Evolutionary conservation across 139 green algal species (phyloP), one percentile per base, ranked within the genome.

Genomic region (Prasinococcaceae sp.): DNA sequence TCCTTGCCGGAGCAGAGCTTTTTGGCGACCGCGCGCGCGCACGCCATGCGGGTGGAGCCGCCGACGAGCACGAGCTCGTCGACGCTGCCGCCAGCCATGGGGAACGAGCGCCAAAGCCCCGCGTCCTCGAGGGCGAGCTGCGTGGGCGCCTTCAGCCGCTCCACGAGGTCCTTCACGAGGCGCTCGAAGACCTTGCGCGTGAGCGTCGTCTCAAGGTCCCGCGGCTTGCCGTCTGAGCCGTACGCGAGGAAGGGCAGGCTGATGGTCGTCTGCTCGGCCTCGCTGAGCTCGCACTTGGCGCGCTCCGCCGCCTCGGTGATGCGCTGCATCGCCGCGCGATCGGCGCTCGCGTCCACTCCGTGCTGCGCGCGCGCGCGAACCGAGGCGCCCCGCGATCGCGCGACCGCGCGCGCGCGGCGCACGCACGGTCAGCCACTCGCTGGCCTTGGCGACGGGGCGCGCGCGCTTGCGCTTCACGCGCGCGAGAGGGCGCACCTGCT

Each of bases 231-330:
- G n/a, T n/a, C n/a, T n/a, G n/a, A n/a, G 30, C 85, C 85, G 6
- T 92, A 81, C 17, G 83, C 77, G 75, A 94, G 93, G 79, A 94
- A 94, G 53, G 85, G 85, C 61, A 94, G 70, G 32, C 10, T 38
- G 69, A 94, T 90, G 66, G 38, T 63, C 30, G 82, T 93, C 67
- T 85, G 72, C 24, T 47, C 56, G 26, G 79, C 52, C 24, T 61
- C 59, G 3, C 66, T 83, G 47, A 94, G 77, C 82, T 94, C 85
- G 28, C 90, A 88, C 81, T 94, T 94, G 58, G 85, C 85, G 79
- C 93, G 93, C 82, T 94, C 85, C n/a, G 82, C 83, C 16, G 85
- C 81, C 77, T 94, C 85, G 1, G 80, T 93, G 55, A 94, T 64
- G 32, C 43, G 25, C 38, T 56, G 36, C 44, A 58, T 30, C 4